Evolutionary conservation across 371 early-diverging fungal species (phyloP).

Genomic region (Saksenaea vasiformis): DNA sequence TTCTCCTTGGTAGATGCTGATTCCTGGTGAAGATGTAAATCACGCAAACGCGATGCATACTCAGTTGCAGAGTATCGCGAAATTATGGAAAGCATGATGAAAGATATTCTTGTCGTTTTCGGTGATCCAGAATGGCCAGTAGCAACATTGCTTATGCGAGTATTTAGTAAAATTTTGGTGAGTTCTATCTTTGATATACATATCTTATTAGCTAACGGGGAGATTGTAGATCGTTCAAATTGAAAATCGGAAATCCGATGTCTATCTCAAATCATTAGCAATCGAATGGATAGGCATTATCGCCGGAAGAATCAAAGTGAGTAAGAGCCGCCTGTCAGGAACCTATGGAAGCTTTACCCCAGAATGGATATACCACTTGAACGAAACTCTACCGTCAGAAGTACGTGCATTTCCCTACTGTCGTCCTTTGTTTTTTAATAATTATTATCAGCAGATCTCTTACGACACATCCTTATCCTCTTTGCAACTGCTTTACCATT

Average conservation of each 20-base stretch:
- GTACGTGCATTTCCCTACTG: conserved; percentile 5
- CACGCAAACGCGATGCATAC: conserved; percentile 43
- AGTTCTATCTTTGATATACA: too few relatives aligned
- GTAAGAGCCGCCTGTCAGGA: conserved; percentile 25
- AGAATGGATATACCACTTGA: conserved; percentile 37
- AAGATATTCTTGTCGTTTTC: conserved; percentile 73
- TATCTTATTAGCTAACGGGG: neutral
- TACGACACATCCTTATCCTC: conserved; percentile 17
- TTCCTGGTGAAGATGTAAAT: conserved; percentile 49
- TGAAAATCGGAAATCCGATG: conserved; percentile 63
- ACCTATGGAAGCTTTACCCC: conserved; percentile 18
- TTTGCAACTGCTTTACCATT: conserved; percentile 26
- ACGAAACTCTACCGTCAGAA: conserved; percentile 26
- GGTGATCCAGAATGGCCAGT: conserved; percentile 93
- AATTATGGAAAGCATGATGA: conserved; percentile 68
- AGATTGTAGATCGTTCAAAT: conserved; percentile 50
- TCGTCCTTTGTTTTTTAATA: neutral
- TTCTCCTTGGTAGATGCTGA: neutral
- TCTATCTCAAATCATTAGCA: conserved; percentile 65
- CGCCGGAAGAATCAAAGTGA: conserved; percentile 52
- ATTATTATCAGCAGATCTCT: conserved; percentile 2
- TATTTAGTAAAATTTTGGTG: conserved; percentile 70
- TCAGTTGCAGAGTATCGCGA: conserved; percentile 75
- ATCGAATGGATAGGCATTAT: conserved; percentile 78
- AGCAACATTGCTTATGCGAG: conserved; percentile 69